Evolutionary conservation across 2,329 filamentous ascomycete genomes (phyloP), one percentile per base, ranked within the genome.

Genomic region (Cercospora sojina): DNA sequence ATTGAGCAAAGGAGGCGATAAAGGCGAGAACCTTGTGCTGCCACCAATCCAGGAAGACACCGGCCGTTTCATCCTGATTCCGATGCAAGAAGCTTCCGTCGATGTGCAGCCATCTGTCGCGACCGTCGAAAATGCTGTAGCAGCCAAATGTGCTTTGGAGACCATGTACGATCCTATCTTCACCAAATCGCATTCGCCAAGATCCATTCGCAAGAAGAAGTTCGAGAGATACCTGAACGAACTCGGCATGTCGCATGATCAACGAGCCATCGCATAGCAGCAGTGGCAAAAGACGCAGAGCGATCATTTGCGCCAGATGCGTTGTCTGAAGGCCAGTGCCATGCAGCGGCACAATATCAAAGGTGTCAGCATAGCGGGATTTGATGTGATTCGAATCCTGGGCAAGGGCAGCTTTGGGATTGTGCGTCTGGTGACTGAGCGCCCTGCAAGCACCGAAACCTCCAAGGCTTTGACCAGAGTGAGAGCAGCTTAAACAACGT

Each of bases 401-500:
- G 93, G 95, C 0, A 96, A 95, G 77, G 94, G 95, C 8, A 97
- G 93, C 75, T 99, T 98, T 79, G 94, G 95, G 0, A 89, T 97
- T 25, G 95, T 99, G 16, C 87, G 90, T 55, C 83, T 99, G 38
- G 93, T 98, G 2, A 88, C 88, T 64, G 90, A 93, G 76, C 69
- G 71, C 2, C 35, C 16, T 18, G 27, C 59, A 2, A 66, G 60
- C 31, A 23, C 61, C 13, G 43, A 38, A 13, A 49, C 41, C 12
- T 27, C n/a, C 16, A 51, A 13, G 43, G 43, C 47, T 18, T 18
- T 51, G 29, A 25, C 59, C 2, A 29, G 59, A 27, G 62, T 32
- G 20, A 47, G 53, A 29, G 41, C 29, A 53, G 49, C 12, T 35
- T 16, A 27, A 64, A 66, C 16, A 16, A 31, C 18, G n/a, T 20